phyloP scores from a whole-genome alignment of 106 monocot species.

The Acorus calamus region DNA sequence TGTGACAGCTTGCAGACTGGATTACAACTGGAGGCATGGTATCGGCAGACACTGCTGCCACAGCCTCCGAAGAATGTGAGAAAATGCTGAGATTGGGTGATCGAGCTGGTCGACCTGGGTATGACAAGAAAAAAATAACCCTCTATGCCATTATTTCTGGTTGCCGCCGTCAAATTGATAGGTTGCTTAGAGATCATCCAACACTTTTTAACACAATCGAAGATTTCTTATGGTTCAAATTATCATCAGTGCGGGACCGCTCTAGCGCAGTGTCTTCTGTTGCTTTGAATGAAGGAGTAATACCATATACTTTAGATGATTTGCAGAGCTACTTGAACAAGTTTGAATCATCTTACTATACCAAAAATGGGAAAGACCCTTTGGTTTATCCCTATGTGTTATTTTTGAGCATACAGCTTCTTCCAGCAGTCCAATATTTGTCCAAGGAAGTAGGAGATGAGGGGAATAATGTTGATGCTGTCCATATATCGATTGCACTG shows the following conservation, averaged over 20 bases:
- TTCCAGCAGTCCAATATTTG: conserved; percentile 75
- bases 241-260: conserved; percentile 65
- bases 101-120: conserved; percentile 81
- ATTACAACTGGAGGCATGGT: conserved; percentile 71
- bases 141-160: conserved; percentile 91
- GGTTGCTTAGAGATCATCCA: conserved; percentile 65
- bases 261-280: conserved; percentile 44
- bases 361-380: conserved; percentile 96
- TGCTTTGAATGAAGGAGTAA: conserved; percentile 66
- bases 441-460: conserved; percentile 84
- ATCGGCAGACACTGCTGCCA: conserved; percentile 61
- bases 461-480: conserved; percentile 83
- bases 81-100: conserved; percentile 85
- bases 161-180: conserved; percentile 68
- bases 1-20: conserved; percentile 81
- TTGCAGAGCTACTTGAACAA: conserved; percentile 90
- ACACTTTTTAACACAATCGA: conserved; percentile 92
- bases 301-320: conserved; percentile 84
- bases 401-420: conserved; percentile 87
- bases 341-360: conserved; percentile 88
- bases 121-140: conserved; percentile 86
- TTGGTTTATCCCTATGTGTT: conserved; percentile 92
- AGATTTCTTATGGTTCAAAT: conserved; percentile 97
- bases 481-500: conserved; percentile 80
- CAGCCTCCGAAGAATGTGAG: conserved; percentile 97